A percentile compares a stretch with the other conserved stretches of the same genome.
phyloP scores from a whole-genome alignment of 306 rosid genomes.

The Cucurbita moschata region DNA sequence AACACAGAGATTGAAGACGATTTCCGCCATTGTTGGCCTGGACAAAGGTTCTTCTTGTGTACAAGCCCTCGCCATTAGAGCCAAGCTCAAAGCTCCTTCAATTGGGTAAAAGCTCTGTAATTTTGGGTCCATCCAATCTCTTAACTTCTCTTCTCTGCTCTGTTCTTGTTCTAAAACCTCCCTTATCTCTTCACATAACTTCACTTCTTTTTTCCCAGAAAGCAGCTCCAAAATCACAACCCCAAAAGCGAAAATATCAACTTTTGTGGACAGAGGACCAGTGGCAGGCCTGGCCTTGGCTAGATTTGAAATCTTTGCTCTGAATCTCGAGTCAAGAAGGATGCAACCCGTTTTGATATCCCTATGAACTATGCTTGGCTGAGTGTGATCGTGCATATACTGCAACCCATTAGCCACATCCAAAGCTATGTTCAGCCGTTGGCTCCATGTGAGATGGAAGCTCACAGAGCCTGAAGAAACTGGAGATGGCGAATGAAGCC shows the following conservation, averaged over 20 bases:
- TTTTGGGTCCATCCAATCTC: constrained; percentile 54
- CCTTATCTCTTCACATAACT: constrained; percentile 56
- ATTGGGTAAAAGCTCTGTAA: constrained; percentile 31
- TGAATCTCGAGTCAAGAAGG: constrained; percentile 48
- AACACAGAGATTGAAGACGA: constrained; percentile 42
- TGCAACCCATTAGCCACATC: constrained; percentile 71
- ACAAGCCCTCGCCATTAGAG: constrained; percentile 45
- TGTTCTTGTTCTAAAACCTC: constrained; percentile 32
- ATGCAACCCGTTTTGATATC: constrained; percentile 52
- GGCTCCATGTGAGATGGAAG: constrained; percentile 51
- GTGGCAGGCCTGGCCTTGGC: constrained; percentile 45
- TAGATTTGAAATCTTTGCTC: constrained; percentile 77
- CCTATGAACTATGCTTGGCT: constrained; percentile 59
- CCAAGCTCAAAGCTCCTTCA: constrained; percentile 49
- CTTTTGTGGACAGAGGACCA: constrained; percentile 28
- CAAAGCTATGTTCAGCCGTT: constrained; percentile 47
- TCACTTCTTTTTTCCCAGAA: constrained; percentile 41
- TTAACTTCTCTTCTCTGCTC: constrained; percentile 30
- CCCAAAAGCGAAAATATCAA: constrained; percentile 64
- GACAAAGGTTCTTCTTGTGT: constrained; percentile 29
- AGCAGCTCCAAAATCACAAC: constrained; percentile 53
- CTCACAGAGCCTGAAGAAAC: constrained; percentile 6
- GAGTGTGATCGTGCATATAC: constrained; percentile 80
- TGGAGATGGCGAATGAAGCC: constrained; percentile 29
- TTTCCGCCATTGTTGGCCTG: constrained; percentile 42